Base-by-base conservation (phyloP, 495 filamentous ascomycete genomes). In the Penicillium turbatum region DNA sequence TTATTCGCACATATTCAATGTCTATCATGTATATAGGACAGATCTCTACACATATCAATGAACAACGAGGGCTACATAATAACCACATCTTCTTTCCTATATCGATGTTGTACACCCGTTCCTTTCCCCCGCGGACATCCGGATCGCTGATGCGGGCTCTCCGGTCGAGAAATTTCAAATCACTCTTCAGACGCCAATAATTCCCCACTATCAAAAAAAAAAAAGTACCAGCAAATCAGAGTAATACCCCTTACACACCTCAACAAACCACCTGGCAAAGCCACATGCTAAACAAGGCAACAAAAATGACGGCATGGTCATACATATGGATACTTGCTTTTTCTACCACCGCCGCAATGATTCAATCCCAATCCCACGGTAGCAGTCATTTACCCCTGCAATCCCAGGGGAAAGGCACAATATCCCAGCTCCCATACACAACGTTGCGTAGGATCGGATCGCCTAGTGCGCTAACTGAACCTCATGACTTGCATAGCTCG, bases 291-390 rank as follows among this genome's bases (percentile, higher is more conserved):
- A 24, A 24, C n/a, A 17, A 31, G 10, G 11, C 24, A 40, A 36
- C 26, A 13, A n/a, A 31, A 13, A 6, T 40, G 36, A 50, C 27
- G 37, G 11, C 48, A 31, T 15, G 21, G 21, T 24, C 21, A 24
- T 4, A 24, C 29, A 0, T 8, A 27, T n/a, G n/a, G n/a, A n/a
- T 12, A n/a, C 10, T 32, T 51, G 30, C 39, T 51, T 51, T 51
- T 51, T 51, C 26, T 17, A 21, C 38, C 27, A 41, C 32, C 17
- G 38, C 30, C 49, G 35, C 49, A n/a, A 40, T 51, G 38, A 35
- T 6, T 31, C 11, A n/a, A 39, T 51, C 49, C 39, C 30, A 27
- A 51, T 42, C 24, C 38, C 29, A 51, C 39, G 39, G 49, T 51
- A 42, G 31, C 19, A 42, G 31, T 24, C 5, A 17, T 5, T 24